Percentiles rank a stretch among this genome's conserved stretches.
phyloP scores from a whole-genome alignment of 768 basidiomycete species.

The Auriscalpium microsporum region DNA sequence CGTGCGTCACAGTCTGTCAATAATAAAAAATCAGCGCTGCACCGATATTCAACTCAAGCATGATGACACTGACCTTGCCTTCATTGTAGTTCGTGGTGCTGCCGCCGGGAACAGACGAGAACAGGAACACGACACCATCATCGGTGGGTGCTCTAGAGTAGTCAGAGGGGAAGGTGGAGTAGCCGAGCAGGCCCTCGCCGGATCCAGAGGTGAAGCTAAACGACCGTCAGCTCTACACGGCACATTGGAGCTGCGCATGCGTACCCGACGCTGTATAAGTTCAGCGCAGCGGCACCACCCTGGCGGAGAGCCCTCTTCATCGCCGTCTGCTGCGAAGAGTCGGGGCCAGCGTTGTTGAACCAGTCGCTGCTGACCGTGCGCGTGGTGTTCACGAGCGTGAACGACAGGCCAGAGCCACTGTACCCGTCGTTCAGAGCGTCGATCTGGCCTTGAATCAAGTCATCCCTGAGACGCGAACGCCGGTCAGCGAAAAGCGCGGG shows the following conservation, averaged over 20 bases:
- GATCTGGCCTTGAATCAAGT: slow-evolving; percentile 34
- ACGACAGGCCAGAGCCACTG: slow-evolving; percentile 28
- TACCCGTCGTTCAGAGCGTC: slow-evolving; percentile 35
- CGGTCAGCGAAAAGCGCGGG: neutral
- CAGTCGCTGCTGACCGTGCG: slow-evolving; percentile 38
- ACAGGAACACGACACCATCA: slow-evolving; percentile 38
- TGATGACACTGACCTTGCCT: slow-evolving; percentile 14
- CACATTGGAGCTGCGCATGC: slow-evolving; percentile 5
- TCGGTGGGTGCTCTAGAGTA: slow-evolving; percentile 34
- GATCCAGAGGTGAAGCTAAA: slow-evolving; percentile 29
- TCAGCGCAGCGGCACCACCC: slow-evolving; percentile 34
- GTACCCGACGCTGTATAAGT: slow-evolving; percentile 45
- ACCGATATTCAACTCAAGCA: neutral
- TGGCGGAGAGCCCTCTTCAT: slow-evolving; percentile 41
- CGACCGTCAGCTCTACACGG: neutral
- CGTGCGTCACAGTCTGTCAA: slow-evolving; percentile 41
- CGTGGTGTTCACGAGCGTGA: slow-evolving; percentile 32
- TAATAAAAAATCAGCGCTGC: neutral
- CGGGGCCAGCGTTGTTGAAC: slow-evolving; percentile 37
- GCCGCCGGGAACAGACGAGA: slow-evolving; percentile 32
- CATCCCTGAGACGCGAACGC: slow-evolving; percentile 18
- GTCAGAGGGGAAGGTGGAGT: slow-evolving; percentile 42
- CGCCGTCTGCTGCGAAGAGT: slow-evolving; percentile 26
- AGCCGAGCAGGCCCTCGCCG: slow-evolving; percentile 40
- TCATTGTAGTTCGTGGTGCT: slow-evolving; percentile 30